Evolutionary conservation across 768 basidiomycete species (phyloP).

Genomic region (Termitomyces titanicus): DNA sequence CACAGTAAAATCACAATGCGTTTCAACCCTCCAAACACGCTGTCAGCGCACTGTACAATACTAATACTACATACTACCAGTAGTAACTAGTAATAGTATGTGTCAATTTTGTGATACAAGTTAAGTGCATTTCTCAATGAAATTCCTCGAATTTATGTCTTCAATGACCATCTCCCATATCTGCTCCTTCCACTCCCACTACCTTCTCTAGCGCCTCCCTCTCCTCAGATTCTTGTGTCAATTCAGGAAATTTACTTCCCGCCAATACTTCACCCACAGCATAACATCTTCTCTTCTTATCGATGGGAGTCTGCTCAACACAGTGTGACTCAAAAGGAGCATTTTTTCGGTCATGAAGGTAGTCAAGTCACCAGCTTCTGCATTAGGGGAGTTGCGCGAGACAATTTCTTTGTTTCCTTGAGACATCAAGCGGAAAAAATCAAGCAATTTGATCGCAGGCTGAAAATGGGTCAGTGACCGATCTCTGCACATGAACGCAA

Average conservation of each 20-base stretch:
- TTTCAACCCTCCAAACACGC: too few relatives aligned
- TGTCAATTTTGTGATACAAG: too few relatives aligned
- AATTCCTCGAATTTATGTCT: too few relatives aligned
- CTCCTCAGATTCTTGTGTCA: too few relatives aligned
- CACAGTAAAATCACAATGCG: too few relatives aligned
- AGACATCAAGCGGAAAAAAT: constrained; percentile 11
- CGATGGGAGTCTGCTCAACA: not conserved
- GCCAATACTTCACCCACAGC: constrained; percentile 4
- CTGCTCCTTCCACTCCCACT: too few relatives aligned
- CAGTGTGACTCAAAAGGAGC: not conserved
- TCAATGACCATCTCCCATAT: too few relatives aligned
- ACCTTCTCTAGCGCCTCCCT: too few relatives aligned
- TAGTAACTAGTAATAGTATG: too few relatives aligned
- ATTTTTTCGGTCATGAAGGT: constrained; percentile 3
- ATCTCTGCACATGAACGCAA: not conserved
- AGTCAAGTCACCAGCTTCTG: not conserved
- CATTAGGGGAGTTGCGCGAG: not conserved
- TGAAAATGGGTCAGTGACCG: not conserved
- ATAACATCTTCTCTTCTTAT: not conserved
- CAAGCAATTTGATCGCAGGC: constrained; percentile 15
- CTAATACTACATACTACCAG: too few relatives aligned
- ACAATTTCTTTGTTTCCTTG: not conserved
- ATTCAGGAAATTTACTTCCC: not conserved
- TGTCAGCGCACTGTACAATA: too few relatives aligned
- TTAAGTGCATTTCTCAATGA: too few relatives aligned